Evolutionary conservation across 176 grass and related monocot species (phyloP), one percentile per base, ranked within the genome.

Genomic region (Raddia distichophylla): DNA sequence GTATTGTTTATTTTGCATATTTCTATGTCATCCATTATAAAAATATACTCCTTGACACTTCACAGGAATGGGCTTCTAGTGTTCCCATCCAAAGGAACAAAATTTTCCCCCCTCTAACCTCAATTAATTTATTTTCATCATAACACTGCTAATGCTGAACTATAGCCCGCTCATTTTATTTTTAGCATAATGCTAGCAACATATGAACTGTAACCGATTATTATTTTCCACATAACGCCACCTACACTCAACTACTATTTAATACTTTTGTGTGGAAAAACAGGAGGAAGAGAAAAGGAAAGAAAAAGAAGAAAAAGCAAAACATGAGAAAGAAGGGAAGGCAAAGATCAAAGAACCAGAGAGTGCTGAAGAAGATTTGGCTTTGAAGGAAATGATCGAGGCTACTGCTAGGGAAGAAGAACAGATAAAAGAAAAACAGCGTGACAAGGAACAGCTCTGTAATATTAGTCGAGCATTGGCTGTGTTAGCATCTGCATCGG

Each of bases 331-430:
- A 77, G 83, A 90, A 67, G 83, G 83, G 15, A 83, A 63, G 68
- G 37, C 53, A 64, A 82, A 87, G 67, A 86, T 89, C 71, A 90
- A 91, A 74, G 86, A 92, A 80, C 66, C 33, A n/a, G 71, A 83
- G 18, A n/a, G 71, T 54, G 79, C 64, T 53, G 71, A 83, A 61
- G 90, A 98, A 86, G 96, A 98, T 89, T 75, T 95, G 72, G 96
- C 96, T 84, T 87, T 98, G 85, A 98, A 95, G 74, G 96, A 98
- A 87, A 98, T 98, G 96, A 94, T 80, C 27, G 86, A 81, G 11
- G 75, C 96, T 87, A 98, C 96, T 67, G 84, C 88, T 71, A 93
- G 89, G 91, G 92, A 95, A 69, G 89, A 90, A 85, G 87, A 94
- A 71, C 40, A 92, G 67, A 86, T 78, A 73, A 87, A 87, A 84